These are phyloP conservation scores for Septoria petroselini DNA, from an alignment of 2,329 filamentous ascomycete genomes.

Conservation along the genomic window DNA sequence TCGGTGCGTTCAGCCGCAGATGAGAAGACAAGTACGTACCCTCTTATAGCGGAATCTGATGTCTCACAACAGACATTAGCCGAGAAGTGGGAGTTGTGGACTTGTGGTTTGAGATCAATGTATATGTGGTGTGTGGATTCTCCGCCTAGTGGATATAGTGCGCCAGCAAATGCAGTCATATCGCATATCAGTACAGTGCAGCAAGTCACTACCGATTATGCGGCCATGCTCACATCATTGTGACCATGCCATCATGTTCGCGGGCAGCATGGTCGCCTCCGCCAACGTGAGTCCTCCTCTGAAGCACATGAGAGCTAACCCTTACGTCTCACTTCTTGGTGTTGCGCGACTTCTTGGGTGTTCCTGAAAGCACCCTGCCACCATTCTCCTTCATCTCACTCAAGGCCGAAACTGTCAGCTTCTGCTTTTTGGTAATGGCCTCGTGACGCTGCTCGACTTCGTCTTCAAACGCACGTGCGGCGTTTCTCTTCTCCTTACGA, in stretches of 20 bases:
- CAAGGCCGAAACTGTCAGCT: conserved; percentile 39
- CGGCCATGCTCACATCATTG: conserved; percentile 1
- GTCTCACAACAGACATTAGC: not conserved
- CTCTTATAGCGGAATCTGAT: not conserved
- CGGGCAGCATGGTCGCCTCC: not conserved
- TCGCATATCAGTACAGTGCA: conserved; percentile 11
- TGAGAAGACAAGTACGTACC: not conserved
- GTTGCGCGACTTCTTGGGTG: conserved; percentile 39
- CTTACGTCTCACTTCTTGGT: conserved; percentile 19
- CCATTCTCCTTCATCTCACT: conserved; percentile 54
- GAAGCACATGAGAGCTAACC: not conserved
- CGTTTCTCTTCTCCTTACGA: conserved; percentile 53
- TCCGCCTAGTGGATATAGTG: conserved; percentile 23
- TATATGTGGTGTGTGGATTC: conserved; percentile 3
- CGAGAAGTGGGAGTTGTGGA: not conserved
- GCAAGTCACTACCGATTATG: conserved; percentile 8
- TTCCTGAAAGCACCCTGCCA: conserved; percentile 50
- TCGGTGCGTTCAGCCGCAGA: not conserved
- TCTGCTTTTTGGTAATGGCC: conserved; percentile 49
- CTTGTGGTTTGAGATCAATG: conserved; percentile 5
- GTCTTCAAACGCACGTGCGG: conserved; percentile 53
- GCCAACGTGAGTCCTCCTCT: not conserved
- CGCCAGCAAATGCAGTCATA: conserved; percentile 24
- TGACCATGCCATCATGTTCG: conserved; percentile 3
- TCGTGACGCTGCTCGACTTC: conserved; percentile 55